Conservation (phyloP, 2,329 filamentous ascomycete genomes). For the Neonectria hederae region DNA sequence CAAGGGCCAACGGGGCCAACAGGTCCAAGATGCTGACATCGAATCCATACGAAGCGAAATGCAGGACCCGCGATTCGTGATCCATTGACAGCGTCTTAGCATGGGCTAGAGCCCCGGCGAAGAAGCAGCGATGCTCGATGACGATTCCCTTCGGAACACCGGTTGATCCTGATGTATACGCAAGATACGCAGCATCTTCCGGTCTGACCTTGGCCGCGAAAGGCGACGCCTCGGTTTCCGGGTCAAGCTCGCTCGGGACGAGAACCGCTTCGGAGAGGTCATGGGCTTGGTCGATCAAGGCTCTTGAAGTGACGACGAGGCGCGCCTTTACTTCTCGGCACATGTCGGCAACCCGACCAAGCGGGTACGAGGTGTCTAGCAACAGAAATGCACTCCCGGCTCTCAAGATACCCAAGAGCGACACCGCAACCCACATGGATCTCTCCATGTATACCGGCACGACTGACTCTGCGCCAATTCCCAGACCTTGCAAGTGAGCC, state of each 20-base stretch:
- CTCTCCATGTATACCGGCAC: neutral
- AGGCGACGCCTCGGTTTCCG: no score
- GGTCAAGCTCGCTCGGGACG: neutral
- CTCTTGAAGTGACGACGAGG: neutral
- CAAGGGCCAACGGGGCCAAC: conserved; percentile 29
- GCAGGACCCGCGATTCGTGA: conserved; percentile 6
- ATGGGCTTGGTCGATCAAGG: neutral
- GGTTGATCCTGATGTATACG: conserved; percentile 31
- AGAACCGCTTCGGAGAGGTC: neutral
- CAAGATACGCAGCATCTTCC: conserved; percentile 6
- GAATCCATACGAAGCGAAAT: conserved; percentile 40
- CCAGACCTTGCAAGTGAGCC: neutral
- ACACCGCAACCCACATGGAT: neutral
- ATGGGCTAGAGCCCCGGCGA: conserved; percentile 11
- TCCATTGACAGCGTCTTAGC: conserved; percentile 1
- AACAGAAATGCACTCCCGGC: neutral
- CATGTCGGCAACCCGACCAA: neutral
- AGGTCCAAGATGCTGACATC: conserved; percentile 35
- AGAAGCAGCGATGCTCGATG: conserved; percentile 19
- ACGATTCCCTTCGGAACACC: conserved; percentile 28
- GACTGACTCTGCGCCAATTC: neutral
- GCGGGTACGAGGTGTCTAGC: neutral
- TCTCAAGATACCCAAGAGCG: neutral
- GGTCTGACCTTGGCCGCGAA: neutral
- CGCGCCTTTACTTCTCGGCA: neutral